A percentile compares a stretch with the other conserved stretches of the same genome.
Conservation (phyloP, 441 rosid genomes). For the Corymbia calophylla region DNA sequence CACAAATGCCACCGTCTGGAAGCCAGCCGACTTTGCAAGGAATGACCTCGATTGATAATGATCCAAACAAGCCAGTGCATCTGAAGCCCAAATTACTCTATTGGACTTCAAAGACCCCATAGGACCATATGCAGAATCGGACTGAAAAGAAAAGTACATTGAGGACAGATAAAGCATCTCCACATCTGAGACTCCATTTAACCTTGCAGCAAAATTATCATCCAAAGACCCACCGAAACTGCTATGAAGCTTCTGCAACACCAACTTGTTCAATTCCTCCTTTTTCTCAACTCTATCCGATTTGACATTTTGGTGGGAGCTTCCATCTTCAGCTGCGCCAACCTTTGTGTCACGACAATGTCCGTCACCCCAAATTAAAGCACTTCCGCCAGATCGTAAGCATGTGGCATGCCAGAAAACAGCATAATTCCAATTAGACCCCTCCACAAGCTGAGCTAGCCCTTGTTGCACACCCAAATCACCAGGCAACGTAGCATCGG, state of each 20-base stretch:
- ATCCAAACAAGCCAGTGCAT: constrained; percentile 29
- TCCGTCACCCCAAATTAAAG: constrained; percentile 67
- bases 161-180: constrained; percentile 56
- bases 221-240: constrained; percentile 34
- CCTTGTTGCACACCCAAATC: constrained; percentile 48
- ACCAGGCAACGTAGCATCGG: constrained; percentile 41
- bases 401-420: constrained; percentile 43
- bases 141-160: constrained; percentile 33
- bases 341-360: constrained; percentile 30
- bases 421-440: constrained; percentile 56
- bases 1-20: constrained; percentile 47
- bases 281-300: constrained; percentile 24
- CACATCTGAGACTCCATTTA: constrained; percentile 30
- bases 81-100: constrained; percentile 49
- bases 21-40: constrained; percentile 52
- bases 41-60: constrained; percentile 53
- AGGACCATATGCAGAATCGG: constrained; percentile 39
- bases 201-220: constrained; percentile 23
- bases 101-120: constrained; percentile 37
- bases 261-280: constrained; percentile 38
- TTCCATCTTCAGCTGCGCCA: constrained; percentile 22
- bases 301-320: constrained; percentile 11
- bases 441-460: constrained; percentile 40
- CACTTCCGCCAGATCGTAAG: constrained; percentile 40
- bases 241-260: constrained; percentile 42